Percentiles rank a stretch among this genome's conserved stretches.
Evolutionary conservation across 176 grass and related monocot genomes (phyloP).

Genomic region (Stipa capillata): DNA sequence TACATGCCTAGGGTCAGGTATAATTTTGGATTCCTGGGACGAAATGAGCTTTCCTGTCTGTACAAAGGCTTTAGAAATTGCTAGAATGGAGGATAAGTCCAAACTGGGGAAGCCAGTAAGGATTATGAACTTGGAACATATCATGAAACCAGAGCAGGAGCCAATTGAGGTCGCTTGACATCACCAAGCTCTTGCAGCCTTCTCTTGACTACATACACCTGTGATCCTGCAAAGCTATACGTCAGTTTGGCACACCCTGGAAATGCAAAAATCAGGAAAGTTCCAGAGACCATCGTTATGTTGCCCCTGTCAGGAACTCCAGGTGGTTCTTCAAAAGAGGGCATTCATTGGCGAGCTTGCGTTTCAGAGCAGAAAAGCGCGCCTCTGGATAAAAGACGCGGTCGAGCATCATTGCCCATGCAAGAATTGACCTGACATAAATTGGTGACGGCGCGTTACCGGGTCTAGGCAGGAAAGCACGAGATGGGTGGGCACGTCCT

Average conservation of each 20-base stretch:
- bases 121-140: conserved; percentile 71
- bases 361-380: background rate
- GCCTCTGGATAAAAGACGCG: too few relatives aligned
- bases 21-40: conserved; percentile 74
- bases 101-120: conserved; percentile 76
- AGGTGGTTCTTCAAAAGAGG: background rate
- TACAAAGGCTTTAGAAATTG: conserved; percentile 60
- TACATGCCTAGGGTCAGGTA: conserved; percentile 68
- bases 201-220: background rate
- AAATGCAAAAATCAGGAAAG: background rate
- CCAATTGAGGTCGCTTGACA: conserved; percentile 17
- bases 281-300: background rate
- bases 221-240: background rate
- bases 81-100: conserved; percentile 71
- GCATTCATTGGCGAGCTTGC: background rate
- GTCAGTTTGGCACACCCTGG: background rate
- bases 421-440: too few relatives aligned
- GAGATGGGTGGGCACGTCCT: background rate
- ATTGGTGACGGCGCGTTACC: background rate
- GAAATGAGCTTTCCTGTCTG: conserved; percentile 66
- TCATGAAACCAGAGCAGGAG: background rate
- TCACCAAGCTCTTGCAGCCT: background rate
- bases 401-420: background rate
- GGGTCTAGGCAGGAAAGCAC: background rate
- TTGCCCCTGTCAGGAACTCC: background rate